Conservation (phyloP, 805 yeast species). For the Suhomyces emberorum region DNA sequence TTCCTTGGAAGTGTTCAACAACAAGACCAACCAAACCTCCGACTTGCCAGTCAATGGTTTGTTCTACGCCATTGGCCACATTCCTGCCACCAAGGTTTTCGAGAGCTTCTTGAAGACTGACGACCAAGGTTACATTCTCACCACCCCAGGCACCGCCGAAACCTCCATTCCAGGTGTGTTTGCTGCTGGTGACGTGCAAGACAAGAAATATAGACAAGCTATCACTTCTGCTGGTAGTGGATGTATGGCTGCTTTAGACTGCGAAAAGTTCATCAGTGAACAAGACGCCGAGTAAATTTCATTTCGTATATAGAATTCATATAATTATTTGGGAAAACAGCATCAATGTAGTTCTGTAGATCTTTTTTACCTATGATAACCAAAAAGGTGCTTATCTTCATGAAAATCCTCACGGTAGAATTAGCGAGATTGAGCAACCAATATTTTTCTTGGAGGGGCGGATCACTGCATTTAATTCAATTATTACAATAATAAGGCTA, state of each 20-base stretch:
- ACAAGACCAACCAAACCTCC: constrained; percentile 61
- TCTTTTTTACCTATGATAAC: no score
- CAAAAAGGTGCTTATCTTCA: no score
- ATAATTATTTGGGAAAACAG: no score
- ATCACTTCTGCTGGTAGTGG: constrained; percentile 99
- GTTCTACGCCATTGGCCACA: constrained; percentile 97
- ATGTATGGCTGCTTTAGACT: constrained; percentile 98
- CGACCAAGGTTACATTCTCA: constrained; percentile 82
- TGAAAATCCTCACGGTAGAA: no score
- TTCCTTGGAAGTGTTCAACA: constrained; percentile 63
- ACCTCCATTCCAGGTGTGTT: constrained; percentile 89
- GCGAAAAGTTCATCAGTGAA: constrained; percentile 79
- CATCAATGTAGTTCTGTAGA: no score
- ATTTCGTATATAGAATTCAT: background rate
- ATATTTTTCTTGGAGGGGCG: no score
- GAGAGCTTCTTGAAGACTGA: constrained; percentile 77
- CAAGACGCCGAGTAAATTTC: constrained; percentile 14
- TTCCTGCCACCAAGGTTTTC: constrained; percentile 87
- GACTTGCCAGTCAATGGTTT: constrained; percentile 84
- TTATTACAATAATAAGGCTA: no score
- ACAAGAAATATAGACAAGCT: constrained; percentile 95
- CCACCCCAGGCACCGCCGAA: constrained; percentile 83
- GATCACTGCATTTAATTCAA: no score
- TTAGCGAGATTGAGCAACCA: no score
- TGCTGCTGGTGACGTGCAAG: constrained; percentile 99